Percentiles rank a stretch among this genome's conserved stretches.
These are phyloP conservation scores for Leccinum truebloodii DNA, from an alignment of 768 basidiomycete genomes.

Conservation along the genomic window DNA sequence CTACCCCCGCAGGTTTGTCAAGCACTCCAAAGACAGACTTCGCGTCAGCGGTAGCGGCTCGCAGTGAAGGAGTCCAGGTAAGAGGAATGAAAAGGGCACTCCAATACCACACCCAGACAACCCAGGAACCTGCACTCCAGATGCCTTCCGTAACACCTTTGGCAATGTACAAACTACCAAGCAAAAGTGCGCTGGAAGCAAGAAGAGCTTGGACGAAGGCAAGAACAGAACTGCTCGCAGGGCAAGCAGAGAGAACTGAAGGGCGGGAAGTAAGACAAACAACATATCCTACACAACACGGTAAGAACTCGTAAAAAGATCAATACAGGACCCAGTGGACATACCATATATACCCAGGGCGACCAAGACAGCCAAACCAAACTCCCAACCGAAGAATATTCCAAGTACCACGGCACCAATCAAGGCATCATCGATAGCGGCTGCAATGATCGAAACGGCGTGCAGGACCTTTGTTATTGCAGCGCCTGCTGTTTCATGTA, in stretches of 20 bases:
- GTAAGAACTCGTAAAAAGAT: background rate
- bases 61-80: conserved; percentile 47
- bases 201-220: conserved; percentile 72
- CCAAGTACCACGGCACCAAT: conserved; percentile 71
- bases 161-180: conserved; percentile 48
- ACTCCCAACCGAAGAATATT: conserved; percentile 61
- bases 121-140: conserved; percentile 33
- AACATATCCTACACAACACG: conserved; percentile 18
- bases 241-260: conserved; percentile 10
- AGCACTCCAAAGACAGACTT: conserved; percentile 80
- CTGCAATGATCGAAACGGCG: conserved; percentile 61
- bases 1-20: conserved; percentile 80
- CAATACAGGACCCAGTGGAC: conserved; percentile 16
- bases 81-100: conserved; percentile 36
- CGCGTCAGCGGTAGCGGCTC: conserved; percentile 73
- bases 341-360: conserved; percentile 76
- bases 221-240: conserved; percentile 1
- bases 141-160: conserved; percentile 30
- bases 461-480: conserved; percentile 21
- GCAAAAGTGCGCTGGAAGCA: conserved; percentile 76
- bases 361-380: conserved; percentile 65
- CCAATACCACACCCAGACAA: conserved; percentile 34
- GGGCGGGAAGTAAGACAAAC: conserved; percentile 11
- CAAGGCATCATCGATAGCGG: conserved; percentile 78
- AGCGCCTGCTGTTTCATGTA: conserved; percentile 7